These are phyloP conservation scores for Aspergillus puulaauensis DNA, from an alignment of 2,329 filamentous ascomycete genomes.

Conservation along the genomic window DNA sequence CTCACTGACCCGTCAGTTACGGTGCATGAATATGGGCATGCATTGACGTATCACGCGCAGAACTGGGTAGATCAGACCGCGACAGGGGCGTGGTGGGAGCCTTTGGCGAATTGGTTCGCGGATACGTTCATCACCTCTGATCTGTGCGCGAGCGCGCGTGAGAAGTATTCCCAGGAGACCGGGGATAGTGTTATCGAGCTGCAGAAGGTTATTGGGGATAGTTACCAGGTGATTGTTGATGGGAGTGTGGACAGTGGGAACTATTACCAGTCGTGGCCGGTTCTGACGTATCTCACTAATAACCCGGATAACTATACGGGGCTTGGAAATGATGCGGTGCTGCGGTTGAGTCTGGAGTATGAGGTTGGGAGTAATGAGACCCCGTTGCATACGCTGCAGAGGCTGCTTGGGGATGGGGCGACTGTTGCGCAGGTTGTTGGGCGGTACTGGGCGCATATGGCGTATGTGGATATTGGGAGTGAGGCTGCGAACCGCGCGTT, in stretches of 20 bases:
- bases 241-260: not conserved
- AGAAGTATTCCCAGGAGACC: not conserved
- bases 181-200: constrained; percentile 7
- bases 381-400: constrained; percentile 11
- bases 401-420: not conserved
- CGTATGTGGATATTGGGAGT: constrained; percentile 11
- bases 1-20: constrained; percentile 5
- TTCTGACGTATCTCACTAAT: constrained; percentile 12
- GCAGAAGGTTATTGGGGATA: constrained; percentile 12
- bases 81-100: constrained; percentile 13
- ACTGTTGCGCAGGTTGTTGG: constrained; percentile 5
- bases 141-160: constrained; percentile 2
- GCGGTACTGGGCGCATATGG: constrained; percentile 15
- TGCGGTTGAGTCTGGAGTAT: constrained; percentile 7
- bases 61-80: constrained; percentile 12
- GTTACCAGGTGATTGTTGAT: constrained; percentile 13
- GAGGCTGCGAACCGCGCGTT: constrained; percentile 5
- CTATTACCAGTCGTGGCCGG: constrained; percentile 14
- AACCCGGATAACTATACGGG: constrained; percentile 13
- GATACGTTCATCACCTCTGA: constrained; percentile 9
- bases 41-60: constrained; percentile 9
- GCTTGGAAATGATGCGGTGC: constrained; percentile 1
- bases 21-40: constrained; percentile 14
- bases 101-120: constrained; percentile 12
- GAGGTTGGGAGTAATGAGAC: constrained; percentile 12